Conservation (phyloP, 495 filamentous ascomycete species). For the Sporormia fimetaria region DNA sequence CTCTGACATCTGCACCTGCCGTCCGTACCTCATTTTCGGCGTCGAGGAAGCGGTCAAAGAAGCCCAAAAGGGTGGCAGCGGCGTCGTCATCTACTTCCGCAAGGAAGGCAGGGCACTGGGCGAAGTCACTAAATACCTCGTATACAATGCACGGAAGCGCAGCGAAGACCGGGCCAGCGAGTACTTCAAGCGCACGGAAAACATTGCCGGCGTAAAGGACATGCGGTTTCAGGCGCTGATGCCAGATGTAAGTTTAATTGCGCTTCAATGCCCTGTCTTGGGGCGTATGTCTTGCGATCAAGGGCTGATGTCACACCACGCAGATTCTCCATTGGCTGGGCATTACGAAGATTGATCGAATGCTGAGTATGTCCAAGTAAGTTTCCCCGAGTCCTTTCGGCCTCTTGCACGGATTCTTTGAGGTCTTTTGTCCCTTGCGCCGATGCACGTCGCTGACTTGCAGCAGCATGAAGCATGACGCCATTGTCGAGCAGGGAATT, state of each 20-base stretch:
- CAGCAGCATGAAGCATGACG: slow-evolving; percentile 96
- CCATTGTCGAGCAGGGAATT: slow-evolving; percentile 92
- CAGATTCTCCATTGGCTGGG: slow-evolving; percentile 91
- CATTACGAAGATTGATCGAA: slow-evolving; percentile 95
- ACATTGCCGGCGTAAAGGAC: slow-evolving; percentile 92
- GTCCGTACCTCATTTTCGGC: slow-evolving; percentile 92
- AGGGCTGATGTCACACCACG: slow-evolving; percentile 12
- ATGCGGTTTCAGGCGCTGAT: slow-evolving; percentile 99
- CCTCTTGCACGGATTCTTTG: neutral
- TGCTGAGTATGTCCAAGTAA: slow-evolving; percentile 97
- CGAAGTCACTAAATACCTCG: slow-evolving; percentile 95
- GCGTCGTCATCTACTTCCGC: slow-evolving; percentile 97
- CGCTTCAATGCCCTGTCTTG: neutral
- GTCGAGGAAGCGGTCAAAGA: slow-evolving; percentile 95
- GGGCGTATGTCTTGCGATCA: neutral
- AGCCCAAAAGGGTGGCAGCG: slow-evolving; percentile 86
- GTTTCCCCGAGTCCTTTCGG: slow-evolving; percentile 26
- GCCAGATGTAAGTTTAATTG: slow-evolving; percentile 50
- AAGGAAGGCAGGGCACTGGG: slow-evolving; percentile 92
- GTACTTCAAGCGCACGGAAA: slow-evolving; percentile 94
- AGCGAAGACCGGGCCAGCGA: slow-evolving; percentile 84
- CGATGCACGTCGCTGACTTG: neutral
- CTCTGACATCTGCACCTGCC: slow-evolving; percentile 95
- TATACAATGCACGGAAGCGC: slow-evolving; percentile 88
- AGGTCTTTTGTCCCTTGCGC: too few relatives aligned